phyloP scores from a whole-genome alignment of 225 moss, liverwort and hornwort genomes.

The Bryoerythrophyllum caledonicum region DNA sequence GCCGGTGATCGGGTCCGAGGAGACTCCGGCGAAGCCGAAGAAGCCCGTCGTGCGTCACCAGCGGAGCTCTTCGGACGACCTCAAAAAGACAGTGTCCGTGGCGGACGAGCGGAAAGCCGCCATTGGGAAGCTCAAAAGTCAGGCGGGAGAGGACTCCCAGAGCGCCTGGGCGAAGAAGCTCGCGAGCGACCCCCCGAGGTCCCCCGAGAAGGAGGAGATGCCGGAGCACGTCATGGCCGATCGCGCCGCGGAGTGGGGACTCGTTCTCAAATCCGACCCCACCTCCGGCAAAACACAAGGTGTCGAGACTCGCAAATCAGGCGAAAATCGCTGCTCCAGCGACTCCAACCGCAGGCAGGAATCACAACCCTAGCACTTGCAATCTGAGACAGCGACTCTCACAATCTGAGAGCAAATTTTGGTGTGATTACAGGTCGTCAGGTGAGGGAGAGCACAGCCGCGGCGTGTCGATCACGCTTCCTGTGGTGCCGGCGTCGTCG shows the following conservation, averaged over 20 bases:
- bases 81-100: neutral
- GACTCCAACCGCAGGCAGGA: neutral
- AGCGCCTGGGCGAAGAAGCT: conserved; percentile 16
- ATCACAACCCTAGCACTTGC: neutral
- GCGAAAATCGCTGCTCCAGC: conserved; percentile 11
- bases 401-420: neutral
- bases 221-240: conserved; percentile 57
- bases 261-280: conserved; percentile 61
- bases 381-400: neutral
- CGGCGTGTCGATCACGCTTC: conserved; percentile 29
- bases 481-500: conserved; percentile 28
- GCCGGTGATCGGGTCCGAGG: conserved; percentile 41
- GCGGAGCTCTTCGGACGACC: conserved; percentile 42
- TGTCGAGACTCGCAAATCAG: conserved; percentile 37
- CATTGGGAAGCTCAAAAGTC: conserved; percentile 36
- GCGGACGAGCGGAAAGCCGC: conserved; percentile 16
- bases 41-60: conserved; percentile 21
- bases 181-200: conserved; percentile 17
- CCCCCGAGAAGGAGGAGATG: conserved; percentile 41
- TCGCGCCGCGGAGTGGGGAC: conserved; percentile 78
- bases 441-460: conserved; percentile 33
- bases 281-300: conserved; percentile 40
- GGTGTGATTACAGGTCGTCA: conserved; percentile 26
- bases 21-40: neutral
- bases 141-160: conserved; percentile 18